Conservation (phyloP, 306 rosid genomes). For the Luffa acutangula region DNA sequence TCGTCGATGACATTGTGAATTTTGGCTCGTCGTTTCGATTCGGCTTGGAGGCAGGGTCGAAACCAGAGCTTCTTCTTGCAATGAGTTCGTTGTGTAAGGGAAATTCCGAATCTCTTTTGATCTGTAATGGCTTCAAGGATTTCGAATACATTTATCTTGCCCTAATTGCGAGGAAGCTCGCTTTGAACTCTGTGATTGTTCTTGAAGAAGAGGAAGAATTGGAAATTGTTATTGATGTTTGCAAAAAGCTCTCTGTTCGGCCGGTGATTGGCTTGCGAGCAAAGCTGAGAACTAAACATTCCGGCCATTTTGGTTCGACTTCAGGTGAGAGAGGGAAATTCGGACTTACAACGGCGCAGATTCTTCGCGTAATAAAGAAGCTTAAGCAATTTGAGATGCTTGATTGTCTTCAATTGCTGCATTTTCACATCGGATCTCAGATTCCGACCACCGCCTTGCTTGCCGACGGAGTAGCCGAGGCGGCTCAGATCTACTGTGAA, state of each 20-base stretch:
- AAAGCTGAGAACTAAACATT: slow-evolving; percentile 66
- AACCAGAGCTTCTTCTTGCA: slow-evolving; percentile 71
- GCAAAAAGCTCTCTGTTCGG: slow-evolving; percentile 48
- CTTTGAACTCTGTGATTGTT: slow-evolving; percentile 61
- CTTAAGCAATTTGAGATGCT: slow-evolving; percentile 52
- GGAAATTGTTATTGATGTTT: slow-evolving; percentile 44
- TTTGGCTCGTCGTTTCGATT: slow-evolving; percentile 58
- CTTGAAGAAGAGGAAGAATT: slow-evolving; percentile 76
- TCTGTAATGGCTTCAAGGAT: slow-evolving; percentile 73
- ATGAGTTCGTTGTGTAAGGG: slow-evolving; percentile 82
- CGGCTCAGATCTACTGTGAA: slow-evolving; percentile 74
- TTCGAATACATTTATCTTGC: slow-evolving; percentile 56
- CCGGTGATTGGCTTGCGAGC: slow-evolving; percentile 73
- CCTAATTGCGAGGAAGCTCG: slow-evolving; percentile 53
- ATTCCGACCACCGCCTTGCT: slow-evolving; percentile 59
- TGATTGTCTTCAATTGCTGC: slow-evolving; percentile 64
- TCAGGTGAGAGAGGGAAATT: slow-evolving; percentile 87
- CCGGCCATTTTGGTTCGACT: slow-evolving; percentile 67
- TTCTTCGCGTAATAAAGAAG: slow-evolving; percentile 50
- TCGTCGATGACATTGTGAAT: slow-evolving; percentile 67
- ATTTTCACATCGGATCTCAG: slow-evolving; percentile 80
- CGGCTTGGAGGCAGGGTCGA: slow-evolving; percentile 82
- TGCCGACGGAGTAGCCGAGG: slow-evolving; percentile 59
- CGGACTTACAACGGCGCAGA: slow-evolving; percentile 60
- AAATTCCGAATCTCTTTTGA: slow-evolving; percentile 38